phyloP scores from a whole-genome alignment of 495 filamentous ascomycete genomes.

The Penicillium silybi region DNA sequence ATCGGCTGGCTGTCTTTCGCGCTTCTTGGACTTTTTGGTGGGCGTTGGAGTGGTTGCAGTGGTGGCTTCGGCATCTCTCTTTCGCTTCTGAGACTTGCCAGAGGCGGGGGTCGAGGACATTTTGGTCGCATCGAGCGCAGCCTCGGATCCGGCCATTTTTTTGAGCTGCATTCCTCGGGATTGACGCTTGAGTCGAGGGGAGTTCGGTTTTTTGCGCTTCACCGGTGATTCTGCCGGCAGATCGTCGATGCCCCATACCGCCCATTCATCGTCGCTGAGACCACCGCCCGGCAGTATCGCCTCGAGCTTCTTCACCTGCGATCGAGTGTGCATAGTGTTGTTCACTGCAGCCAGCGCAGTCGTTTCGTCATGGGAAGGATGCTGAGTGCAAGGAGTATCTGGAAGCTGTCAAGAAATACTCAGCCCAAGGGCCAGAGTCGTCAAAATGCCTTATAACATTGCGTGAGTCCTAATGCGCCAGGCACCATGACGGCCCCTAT shows the following conservation, averaged over 20 bases:
- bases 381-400: not conserved
- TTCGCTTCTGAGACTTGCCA: conserved; percentile 35
- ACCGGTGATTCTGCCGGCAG: conserved; percentile 14
- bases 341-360: not conserved
- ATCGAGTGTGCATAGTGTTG: not conserved
- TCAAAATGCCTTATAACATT: conserved; percentile 65
- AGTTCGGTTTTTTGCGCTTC: conserved; percentile 16
- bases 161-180: not conserved
- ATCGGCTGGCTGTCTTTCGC: conserved; percentile 16
- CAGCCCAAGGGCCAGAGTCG: conserved; percentile 16
- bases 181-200: conserved; percentile 2
- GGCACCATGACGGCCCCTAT: not conserved
- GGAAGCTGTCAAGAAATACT: conserved; percentile 1
- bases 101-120: conserved; percentile 16
- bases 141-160: conserved; percentile 27
- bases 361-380: conserved; percentile 18
- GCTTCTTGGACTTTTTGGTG: conserved; percentile 39
- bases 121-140: conserved; percentile 15
- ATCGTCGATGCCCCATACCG: not conserved
- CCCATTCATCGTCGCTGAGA: not conserved
- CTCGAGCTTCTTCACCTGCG: not conserved
- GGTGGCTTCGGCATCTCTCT: conserved; percentile 33
- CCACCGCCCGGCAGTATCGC: conserved; percentile 11
- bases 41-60: conserved; percentile 31
- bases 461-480: conserved; percentile 47